Base-by-base conservation (phyloP, 192 early-diverging fungal species). In the Linnemannia schmuckeri region DNA sequence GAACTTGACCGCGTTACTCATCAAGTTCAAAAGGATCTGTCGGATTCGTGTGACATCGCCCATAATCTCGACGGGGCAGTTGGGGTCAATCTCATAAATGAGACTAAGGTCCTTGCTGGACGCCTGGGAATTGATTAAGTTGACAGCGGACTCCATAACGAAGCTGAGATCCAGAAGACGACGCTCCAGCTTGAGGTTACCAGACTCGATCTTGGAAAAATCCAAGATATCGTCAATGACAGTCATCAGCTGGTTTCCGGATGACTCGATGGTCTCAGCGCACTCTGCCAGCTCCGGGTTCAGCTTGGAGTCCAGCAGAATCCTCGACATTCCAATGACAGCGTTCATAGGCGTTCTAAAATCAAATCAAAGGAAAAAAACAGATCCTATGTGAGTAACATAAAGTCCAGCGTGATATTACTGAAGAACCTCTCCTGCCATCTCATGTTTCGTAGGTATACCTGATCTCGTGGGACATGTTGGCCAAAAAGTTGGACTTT, bases 141-240 rank as follows among this genome's bases (percentile, higher is more conserved):
- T 93, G 42, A 96, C 89, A 27, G 92, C 93, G 24, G 92, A 90
- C 72, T 95, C 90, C 38, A 95, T 87, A 37, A 92, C 88, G 63
- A 88, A 88, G 24, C 91, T 88, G 55, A 94, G 85, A 46, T 92
- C 88, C 75, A 93, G 92, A n/a, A 94, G 91, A 33, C 92, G 92
- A 4, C 77, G 79, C 83, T 96, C 95, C 6, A 96, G 83, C 33
- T 88, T 92, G 81, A 97, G 90, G 41, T 94, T 93, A 33, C 94
- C 95, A 38, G 95, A 94, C 81, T 97, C 96, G 46, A 96, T 93
- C 90, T 95, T 96, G 54, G 94, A 94, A 76, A 95, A 89, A 75
- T 96, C 96, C 24, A 91, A 70, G n/a, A 90, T 91, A 77, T 91
- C 89, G 69, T 91, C 88, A 74, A 91, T 90, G 17, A 91, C 85